Evolutionary conservation across 78 protist genomes (phyloP).

Genomic region (Anaeramoeba ignava): DNA sequence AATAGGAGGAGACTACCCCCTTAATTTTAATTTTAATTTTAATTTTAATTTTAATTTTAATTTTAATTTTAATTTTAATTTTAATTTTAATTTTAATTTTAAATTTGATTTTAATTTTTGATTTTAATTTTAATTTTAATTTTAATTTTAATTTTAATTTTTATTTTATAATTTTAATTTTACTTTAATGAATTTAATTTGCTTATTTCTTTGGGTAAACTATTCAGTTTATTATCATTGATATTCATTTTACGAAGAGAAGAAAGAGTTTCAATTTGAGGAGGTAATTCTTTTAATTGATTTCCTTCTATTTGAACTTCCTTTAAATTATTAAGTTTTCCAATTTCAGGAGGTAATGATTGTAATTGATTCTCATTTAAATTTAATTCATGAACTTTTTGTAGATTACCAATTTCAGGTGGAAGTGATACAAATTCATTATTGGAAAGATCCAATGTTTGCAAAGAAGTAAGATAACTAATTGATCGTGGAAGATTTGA

Average conservation of each 20-base stretch:
- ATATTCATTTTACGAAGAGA: constrained; percentile 1
- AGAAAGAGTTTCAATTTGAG: not conserved
- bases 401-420: not conserved
- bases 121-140: no score
- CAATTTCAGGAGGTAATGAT: not conserved
- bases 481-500: not conserved
- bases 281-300: not conserved
- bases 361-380: constrained; percentile 2
- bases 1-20: no score
- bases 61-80: no score
- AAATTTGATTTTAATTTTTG: no score
- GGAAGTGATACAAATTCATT: not conserved
- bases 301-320: not conserved
- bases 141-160: no score
- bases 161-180: no score
- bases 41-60: no score
- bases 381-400: not conserved
- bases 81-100: no score
- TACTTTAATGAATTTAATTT: not conserved
- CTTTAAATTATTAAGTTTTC: not conserved
- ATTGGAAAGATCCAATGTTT: not conserved
- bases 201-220: not conserved
- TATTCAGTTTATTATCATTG: not conserved
- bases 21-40: no score
- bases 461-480: not conserved